phyloP scores from a whole-genome alignment of 495 filamentous ascomycete genomes.

The Aspergillus asperescens region DNA sequence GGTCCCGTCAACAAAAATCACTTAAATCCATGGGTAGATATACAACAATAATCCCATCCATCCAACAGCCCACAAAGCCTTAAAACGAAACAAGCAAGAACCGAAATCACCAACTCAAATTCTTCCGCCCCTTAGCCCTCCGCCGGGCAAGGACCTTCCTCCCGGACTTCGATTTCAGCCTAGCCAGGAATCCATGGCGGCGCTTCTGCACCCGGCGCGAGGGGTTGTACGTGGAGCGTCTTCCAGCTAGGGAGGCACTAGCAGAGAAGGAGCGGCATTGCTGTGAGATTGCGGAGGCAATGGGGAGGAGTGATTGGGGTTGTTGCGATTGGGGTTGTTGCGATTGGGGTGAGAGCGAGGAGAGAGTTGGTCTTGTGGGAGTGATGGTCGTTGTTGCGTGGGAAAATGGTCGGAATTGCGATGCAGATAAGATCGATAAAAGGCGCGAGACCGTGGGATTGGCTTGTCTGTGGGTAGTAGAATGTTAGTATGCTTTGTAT shows the following conservation, averaged over 20 bases:
- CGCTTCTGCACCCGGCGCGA: constrained; percentile 67
- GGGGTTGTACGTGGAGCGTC: constrained; percentile 59
- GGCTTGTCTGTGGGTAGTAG: not conserved
- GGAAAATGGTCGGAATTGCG: constrained; percentile 4
- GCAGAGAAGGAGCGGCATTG: constrained; percentile 39
- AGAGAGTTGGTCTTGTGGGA: constrained; percentile 5
- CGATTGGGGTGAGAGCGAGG: constrained; percentile 1
- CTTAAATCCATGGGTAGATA: constrained; percentile 6
- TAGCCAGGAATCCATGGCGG: constrained; percentile 61
- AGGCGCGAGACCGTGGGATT: not conserved
- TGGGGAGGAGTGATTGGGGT: constrained; percentile 18
- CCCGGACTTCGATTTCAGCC: constrained; percentile 52
- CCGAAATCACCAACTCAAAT: constrained; percentile 49
- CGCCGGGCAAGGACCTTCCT: constrained; percentile 54
- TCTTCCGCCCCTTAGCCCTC: constrained; percentile 54
- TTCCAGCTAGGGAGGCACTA: constrained; percentile 44
- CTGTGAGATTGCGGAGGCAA: constrained; percentile 20
- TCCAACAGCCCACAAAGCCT: not conserved
- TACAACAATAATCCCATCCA: not conserved
- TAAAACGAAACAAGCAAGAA: not conserved
- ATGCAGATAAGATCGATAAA: not conserved
- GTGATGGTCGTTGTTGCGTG: not conserved
- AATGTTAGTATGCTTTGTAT: not conserved
- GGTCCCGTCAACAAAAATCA: not conserved
- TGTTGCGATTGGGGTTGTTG: constrained; percentile 19